Evolutionary conservation across 345 rosid genomes (phyloP), one percentile per base, ranked within the genome.

Genomic region (Cardiospermum halicacabum): DNA sequence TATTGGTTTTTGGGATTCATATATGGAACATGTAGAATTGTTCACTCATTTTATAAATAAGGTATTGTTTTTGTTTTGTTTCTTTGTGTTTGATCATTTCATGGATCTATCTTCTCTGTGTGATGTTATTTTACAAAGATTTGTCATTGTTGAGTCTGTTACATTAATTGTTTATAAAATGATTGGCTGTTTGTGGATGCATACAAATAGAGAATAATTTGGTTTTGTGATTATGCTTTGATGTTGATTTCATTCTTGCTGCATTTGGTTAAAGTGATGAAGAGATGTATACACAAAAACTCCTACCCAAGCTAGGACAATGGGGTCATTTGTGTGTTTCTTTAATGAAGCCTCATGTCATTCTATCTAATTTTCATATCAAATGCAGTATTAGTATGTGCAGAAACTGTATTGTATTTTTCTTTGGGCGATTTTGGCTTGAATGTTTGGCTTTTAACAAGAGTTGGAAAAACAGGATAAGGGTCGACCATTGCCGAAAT

Each of bases 401-500:
- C 6, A 11, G 11, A 39, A 34, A 18, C 54, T 12, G 26, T 2
- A 1, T n/a, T n/a, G n/a, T 11, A 12, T 40, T 3, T 34, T 34
- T 27, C 6, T n/a, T 34, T n/a, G 4, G 58, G 39, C 12, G 11
- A 64, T 18, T 39, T 64, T 64, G 21, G 22, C 36, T n/a, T 24
- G 31, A 16, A 51, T 53, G 58, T 16, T 26, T 39, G 18, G 53
- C 37, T n/a, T 7, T 54, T 9, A 3, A 7, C 18, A 30, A 31
- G 31, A 43, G 25, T 30, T 36, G 19, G 30, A 37, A 49, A 56
- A 64, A 27, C 53, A 60, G 74, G 81, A 76, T 8, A 81, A 76
- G 76, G 83, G 84, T 70, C 76, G 57, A 47, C 79, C 84, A 30
- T 61, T 82, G 67, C 87, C 87, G 22, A 82, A 80, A 74, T 82